Evolutionary conservation across 1,284 basidiomycete species (phyloP).

Genomic region (Thelephora terrestris): DNA sequence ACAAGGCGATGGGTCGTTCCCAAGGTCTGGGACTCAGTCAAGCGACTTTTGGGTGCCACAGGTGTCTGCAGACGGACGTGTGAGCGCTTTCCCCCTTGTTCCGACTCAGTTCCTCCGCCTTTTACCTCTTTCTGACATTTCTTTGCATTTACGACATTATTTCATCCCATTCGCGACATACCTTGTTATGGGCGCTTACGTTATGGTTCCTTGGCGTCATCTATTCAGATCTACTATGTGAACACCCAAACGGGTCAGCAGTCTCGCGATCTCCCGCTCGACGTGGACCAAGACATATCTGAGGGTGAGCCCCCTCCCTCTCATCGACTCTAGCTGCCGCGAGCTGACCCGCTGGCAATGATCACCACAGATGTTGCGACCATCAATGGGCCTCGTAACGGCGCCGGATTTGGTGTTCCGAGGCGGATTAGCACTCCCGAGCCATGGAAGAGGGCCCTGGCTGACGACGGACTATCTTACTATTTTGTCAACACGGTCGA

Average conservation of each 20-base stretch:
- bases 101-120: too few relatives aligned
- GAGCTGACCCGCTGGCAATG: conserved; percentile 13
- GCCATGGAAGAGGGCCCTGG: conserved; percentile 71
- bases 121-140: not conserved
- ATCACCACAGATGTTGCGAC: not conserved
- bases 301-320: conserved; percentile 49
- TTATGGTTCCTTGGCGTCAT: not conserved
- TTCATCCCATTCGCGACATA: not conserved
- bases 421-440: conserved; percentile 55
- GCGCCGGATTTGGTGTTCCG: conserved; percentile 50
- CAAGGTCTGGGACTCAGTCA: conserved; percentile 27
- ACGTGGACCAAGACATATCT: conserved; percentile 46
- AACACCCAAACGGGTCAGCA: conserved; percentile 87
- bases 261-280: conserved; percentile 75
- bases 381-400: conserved; percentile 19
- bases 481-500: conserved; percentile 72
- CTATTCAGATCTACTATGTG: conserved; percentile 77
- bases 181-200: conserved; percentile 1
- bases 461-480: conserved; percentile 78
- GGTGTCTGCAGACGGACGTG: conserved; percentile 65
- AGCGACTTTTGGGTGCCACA: conserved; percentile 77
- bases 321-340: conserved; percentile 42
- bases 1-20: too few relatives aligned
- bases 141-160: conserved; percentile 3
- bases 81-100: conserved; percentile 23